These are phyloP conservation scores for Eragrostis tef DNA, from an alignment of 202 grass and related monocot genomes.

Conservation along the genomic window DNA sequence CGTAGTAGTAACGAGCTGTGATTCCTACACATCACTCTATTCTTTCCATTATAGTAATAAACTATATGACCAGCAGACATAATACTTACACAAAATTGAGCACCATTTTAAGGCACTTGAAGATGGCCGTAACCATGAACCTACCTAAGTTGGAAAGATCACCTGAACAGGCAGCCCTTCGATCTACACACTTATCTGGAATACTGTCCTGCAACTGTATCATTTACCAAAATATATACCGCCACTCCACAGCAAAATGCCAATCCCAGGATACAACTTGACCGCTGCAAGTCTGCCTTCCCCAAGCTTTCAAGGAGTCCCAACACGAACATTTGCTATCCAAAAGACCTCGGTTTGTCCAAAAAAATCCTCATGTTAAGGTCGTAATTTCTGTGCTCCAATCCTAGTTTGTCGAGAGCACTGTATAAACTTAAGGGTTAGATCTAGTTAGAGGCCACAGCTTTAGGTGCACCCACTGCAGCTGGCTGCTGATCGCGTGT, in stretches of 20 bases:
- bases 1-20: not conserved
- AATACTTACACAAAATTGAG: conserved; percentile 37
- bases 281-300: not conserved
- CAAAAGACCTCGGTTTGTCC: conserved; percentile 6
- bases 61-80: not conserved
- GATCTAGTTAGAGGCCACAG: conserved; percentile 41
- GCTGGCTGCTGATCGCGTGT: conserved; percentile 29
- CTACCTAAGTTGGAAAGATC: conserved; percentile 2
- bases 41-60: not conserved
- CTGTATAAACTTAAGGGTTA: conserved; percentile 19
- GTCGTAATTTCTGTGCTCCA: not conserved
- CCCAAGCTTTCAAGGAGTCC: conserved; percentile 19
- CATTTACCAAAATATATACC: conserved; percentile 24
- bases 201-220: conserved; percentile 9
- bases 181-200: not conserved
- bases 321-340: conserved; percentile 8
- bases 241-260: conserved; percentile 23
- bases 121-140: not conserved
- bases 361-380: conserved; percentile 14
- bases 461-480: conserved; percentile 31
- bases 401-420: not conserved
- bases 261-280: conserved; percentile 10
- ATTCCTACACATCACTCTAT: too few species aligned
- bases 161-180: not conserved
- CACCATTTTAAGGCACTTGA: not conserved